Conservation (phyloP, 129 eudicot species). For the Chrysanthemum seticuspe region DNA sequence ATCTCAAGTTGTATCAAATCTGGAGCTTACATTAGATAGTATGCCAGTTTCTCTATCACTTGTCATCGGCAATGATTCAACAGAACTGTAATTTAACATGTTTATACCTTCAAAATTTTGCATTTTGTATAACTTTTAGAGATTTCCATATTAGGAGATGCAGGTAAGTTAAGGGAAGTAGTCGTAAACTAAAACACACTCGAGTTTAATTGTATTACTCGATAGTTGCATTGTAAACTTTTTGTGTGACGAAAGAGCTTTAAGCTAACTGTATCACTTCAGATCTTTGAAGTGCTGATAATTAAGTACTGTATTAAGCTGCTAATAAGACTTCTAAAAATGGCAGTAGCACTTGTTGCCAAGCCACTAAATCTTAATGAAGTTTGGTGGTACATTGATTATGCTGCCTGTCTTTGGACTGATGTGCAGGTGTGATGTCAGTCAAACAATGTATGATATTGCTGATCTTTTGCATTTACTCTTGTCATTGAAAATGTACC, state of each 20-base stretch:
- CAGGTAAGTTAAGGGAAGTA: conserved; percentile 37
- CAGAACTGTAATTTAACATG: background rate
- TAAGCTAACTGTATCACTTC: background rate
- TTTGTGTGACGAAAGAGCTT: too few relatives aligned
- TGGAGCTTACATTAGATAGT: background rate
- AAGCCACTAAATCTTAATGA: background rate
- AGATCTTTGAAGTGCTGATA: background rate
- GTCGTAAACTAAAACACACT: background rate
- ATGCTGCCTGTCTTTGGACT: conserved; percentile 31
- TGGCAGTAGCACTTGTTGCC: conserved; percentile 11
- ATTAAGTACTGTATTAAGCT: background rate
- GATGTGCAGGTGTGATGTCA: conserved; percentile 29
- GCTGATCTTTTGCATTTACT: conserved; percentile 8
- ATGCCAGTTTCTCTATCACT: conserved; percentile 10
- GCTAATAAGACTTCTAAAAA: background rate
- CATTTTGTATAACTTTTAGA: conserved; percentile 8
- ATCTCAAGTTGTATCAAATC: background rate
- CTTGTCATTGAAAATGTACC: background rate
- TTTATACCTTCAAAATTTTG: background rate
- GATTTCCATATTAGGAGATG: conserved; percentile 27
- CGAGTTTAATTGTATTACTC: background rate
- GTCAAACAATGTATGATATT: conserved; percentile 8
- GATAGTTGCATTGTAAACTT: too few relatives aligned
- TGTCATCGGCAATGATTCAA: background rate
- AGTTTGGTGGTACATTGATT: conserved; percentile 34